Evolutionary conservation across 2,329 filamentous ascomycete species (phyloP).

Genomic region (Pseudocercospora eumusae): DNA sequence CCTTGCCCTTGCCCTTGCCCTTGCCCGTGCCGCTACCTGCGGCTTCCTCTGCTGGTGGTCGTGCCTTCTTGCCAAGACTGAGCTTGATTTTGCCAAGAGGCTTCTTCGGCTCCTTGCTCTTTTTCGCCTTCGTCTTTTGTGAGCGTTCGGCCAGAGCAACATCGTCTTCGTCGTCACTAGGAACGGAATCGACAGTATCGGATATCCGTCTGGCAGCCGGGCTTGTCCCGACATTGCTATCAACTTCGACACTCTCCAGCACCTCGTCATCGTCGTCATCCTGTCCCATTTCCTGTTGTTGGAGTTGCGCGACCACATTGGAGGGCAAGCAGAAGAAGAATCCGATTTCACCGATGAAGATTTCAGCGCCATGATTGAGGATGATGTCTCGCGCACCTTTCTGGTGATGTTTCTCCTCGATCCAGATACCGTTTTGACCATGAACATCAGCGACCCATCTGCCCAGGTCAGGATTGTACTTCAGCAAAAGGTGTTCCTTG

Average conservation of each 20-base stretch:
- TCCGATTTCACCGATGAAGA: constrained; percentile 71
- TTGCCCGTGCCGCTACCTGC: constrained; percentile 23
- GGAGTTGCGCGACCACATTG: constrained; percentile 32
- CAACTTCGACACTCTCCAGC: constrained; percentile 28
- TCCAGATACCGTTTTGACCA: constrained; percentile 68
- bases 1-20: constrained; percentile 20
- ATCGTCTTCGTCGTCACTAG: constrained; percentile 56
- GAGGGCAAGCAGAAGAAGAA: constrained; percentile 70
- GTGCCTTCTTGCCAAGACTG: constrained; percentile 26
- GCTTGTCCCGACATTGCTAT: constrained; percentile 39
- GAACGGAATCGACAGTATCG: constrained; percentile 54
- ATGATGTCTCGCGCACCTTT: constrained; percentile 55
- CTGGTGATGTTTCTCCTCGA: constrained; percentile 54
- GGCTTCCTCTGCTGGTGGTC: constrained; percentile 9
- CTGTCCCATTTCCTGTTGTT: constrained; percentile 24
- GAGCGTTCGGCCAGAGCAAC: constrained; percentile 19
- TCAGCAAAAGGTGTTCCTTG: constrained; percentile 70
- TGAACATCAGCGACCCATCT: constrained; percentile 65
- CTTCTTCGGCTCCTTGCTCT: constrained; percentile 16
- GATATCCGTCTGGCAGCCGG: constrained; percentile 41
- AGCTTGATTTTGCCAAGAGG: constrained; percentile 24
- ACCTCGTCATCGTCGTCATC: constrained; percentile 53
- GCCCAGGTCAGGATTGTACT: constrained; percentile 64
- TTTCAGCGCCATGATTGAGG: constrained; percentile 64
- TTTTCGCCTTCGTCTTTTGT: constrained; percentile 15